Conservation (phyloP, 345 rosid genomes). For the Boechera retrofracta region DNA sequence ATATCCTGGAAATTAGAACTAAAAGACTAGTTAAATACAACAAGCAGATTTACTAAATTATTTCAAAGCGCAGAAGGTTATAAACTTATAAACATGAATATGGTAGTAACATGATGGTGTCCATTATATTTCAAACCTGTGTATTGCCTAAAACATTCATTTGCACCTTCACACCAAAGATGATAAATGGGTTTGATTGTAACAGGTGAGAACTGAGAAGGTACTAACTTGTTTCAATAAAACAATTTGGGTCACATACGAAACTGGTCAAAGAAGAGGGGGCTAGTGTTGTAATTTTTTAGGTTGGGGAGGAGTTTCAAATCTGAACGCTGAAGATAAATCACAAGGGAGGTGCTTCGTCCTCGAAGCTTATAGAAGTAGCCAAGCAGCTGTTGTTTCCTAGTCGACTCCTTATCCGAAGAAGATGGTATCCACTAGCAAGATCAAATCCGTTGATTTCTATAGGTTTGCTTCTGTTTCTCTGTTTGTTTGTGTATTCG, state of each 20-base stretch:
- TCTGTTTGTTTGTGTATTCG: constrained; percentile 16
- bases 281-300: constrained; percentile 4
- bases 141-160: background rate
- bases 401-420: constrained; percentile 27
- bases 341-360: constrained; percentile 26
- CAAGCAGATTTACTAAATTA: too few species aligned
- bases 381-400: constrained; percentile 26
- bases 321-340: constrained; percentile 40
- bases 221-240: background rate
- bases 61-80: too few species aligned
- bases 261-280: background rate
- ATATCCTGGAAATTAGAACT: too few species aligned
- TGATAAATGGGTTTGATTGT: background rate
- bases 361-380: constrained; percentile 31
- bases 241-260: constrained; percentile 2
- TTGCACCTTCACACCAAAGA: background rate
- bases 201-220: background rate
- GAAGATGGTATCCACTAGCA: constrained; percentile 66
- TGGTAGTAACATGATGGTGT: background rate
- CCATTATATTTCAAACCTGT: background rate
- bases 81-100: too few species aligned
- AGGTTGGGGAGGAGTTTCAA: constrained; percentile 29
- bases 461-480: constrained; percentile 56
- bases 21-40: too few species aligned
- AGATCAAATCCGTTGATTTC: constrained; percentile 78